Percentiles rank a stretch among this genome's conserved stretches.
These are phyloP conservation scores for Eucalyptus pauciflora DNA, from an alignment of 345 rosid species.

Conservation along the genomic window DNA sequence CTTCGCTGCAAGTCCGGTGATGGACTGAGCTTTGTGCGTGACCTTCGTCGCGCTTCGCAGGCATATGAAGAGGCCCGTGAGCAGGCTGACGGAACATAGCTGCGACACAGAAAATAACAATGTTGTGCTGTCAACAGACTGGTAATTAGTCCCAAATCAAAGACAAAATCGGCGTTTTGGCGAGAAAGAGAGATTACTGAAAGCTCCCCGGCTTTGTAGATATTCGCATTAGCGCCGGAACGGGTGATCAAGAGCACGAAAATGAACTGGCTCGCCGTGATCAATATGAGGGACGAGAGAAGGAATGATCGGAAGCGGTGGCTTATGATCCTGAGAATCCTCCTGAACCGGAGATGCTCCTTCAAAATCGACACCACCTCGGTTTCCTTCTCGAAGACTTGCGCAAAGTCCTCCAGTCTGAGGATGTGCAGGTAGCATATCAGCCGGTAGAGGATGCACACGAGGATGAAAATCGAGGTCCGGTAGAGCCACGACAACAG, in stretches of 20 bases:
- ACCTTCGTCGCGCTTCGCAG: slow-evolving; percentile 87
- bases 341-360: slow-evolving; percentile 58
- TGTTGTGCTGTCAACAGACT: neutral
- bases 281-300: slow-evolving; percentile 41
- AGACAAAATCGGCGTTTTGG: neutral
- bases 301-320: slow-evolving; percentile 73
- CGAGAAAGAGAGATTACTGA: slow-evolving; percentile 14
- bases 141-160: neutral
- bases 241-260: slow-evolving; percentile 51
- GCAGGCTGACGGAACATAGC: slow-evolving; percentile 76
- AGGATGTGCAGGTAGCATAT: slow-evolving; percentile 69
- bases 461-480: slow-evolving; percentile 50
- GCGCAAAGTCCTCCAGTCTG: slow-evolving; percentile 67
- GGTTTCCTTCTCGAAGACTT: slow-evolving; percentile 53
- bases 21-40: slow-evolving; percentile 74
- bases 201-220: slow-evolving; percentile 82
- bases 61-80: slow-evolving; percentile 76
- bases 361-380: slow-evolving; percentile 53
- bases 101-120: slow-evolving; percentile 4
- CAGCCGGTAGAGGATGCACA: slow-evolving; percentile 55
- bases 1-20: slow-evolving; percentile 76
- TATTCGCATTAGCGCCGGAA: slow-evolving; percentile 38
- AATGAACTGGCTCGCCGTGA: slow-evolving; percentile 70
- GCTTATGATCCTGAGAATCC: slow-evolving; percentile 70
- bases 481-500: slow-evolving; percentile 82